Percentiles rank a stretch among this genome's conserved stretches.
Evolutionary conservation across 2,329 filamentous ascomycete species (phyloP).

Genomic region (Tolypocladium paradoxum): DNA sequence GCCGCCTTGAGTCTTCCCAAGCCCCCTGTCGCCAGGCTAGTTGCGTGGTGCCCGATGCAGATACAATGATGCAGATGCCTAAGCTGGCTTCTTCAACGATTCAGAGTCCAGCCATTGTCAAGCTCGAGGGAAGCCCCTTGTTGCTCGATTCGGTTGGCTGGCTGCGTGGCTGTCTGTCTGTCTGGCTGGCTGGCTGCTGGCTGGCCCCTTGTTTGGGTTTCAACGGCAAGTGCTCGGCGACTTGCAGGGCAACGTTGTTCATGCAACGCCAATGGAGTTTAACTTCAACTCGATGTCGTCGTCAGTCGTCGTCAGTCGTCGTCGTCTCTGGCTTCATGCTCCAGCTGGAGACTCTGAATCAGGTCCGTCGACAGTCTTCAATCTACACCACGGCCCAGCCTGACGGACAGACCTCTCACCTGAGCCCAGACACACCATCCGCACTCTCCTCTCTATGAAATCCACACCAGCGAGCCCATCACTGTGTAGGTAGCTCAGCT

Average conservation of each 20-base stretch:
- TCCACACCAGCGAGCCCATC: neutral
- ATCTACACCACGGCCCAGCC: neutral
- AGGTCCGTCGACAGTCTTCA: neutral
- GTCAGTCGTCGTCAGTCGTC: neutral
- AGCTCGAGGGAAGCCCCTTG: neutral
- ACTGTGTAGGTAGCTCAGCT: neutral
- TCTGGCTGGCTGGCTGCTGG: neutral
- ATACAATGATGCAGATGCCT: neutral
- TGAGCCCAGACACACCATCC: neutral
- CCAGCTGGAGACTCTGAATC: neutral
- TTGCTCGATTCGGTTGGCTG: neutral
- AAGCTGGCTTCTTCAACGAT: neutral
- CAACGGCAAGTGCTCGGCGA: neutral
- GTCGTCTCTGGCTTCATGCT: neutral
- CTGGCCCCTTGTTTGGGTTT: neutral
- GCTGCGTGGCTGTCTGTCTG: neutral
- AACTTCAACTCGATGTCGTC: neutral
- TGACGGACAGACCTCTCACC: neutral
- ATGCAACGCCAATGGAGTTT: neutral
- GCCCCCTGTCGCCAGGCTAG: neutral
- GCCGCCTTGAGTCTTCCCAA: too few species aligned
- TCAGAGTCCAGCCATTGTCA: neutral
- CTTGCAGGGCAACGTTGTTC: neutral
- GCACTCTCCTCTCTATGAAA: neutral
- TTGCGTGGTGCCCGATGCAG: neutral